Evolutionary conservation across 2,329 filamentous ascomycete genomes (phyloP), one percentile per base, ranked within the genome.

Genomic region (Fusarium haematococcum): DNA sequence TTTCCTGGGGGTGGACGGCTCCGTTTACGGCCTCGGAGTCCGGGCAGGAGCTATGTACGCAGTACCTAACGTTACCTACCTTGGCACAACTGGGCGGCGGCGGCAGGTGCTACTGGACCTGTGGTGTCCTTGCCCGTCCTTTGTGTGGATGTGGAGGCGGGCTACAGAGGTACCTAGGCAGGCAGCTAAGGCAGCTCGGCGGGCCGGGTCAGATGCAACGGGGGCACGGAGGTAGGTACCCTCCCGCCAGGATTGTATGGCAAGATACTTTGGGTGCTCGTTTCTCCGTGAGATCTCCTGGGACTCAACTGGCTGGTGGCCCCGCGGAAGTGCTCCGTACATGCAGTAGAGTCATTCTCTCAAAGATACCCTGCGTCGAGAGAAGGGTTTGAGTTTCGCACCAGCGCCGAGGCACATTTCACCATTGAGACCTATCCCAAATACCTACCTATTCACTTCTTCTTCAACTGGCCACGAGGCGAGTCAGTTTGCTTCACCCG

Each of bases 21-120:
- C 81, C 81, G 81, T 82, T 82, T 77, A 81, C 81, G 80, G 80
- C 80, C 80, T 82, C 81, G 81, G 75, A 81, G 80, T 80, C 81
- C 73, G 79, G 80, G 67, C 73, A 73, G 56, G 57, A 69, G 68
- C 68, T 67, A 69, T 30, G 23, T 32, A 41, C 27, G 20, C 35
- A 37, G 35, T 32, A 48, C 64, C 48, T 56, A 25, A 25, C 25
- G 25, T 25, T 25, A 39, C 64, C 62, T 54, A 58, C 37, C 30
- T 23, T 35, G 56, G 18, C 20, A n/a, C 50, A 32, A 63, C 57
- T 57, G 27, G 57, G 25, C 41, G 41, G 27, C 48, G 48, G 27
- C 25, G 37, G 33, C 23, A 39, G 54, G 52, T 57, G 33, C 58
- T 66, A 37, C 57, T 37, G 59, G 57, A 37, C 57, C 43, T 25